phyloP scores from a whole-genome alignment of 305 asterid species.

The Solanum chacoense region DNA sequence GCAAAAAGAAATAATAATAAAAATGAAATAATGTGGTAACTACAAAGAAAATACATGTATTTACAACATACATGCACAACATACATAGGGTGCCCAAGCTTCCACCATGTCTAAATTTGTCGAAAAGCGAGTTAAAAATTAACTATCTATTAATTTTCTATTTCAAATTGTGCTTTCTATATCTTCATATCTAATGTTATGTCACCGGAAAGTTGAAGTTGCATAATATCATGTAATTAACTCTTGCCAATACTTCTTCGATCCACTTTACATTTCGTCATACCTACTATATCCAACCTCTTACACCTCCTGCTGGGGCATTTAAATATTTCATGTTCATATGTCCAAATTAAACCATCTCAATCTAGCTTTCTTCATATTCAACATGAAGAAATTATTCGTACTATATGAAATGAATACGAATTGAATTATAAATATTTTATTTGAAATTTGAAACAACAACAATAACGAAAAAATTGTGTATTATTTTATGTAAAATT shows the following conservation, averaged over 20 bases:
- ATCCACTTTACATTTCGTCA: too few relatives aligned
- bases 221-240: neutral
- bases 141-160: too few relatives aligned
- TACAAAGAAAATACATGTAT: too few relatives aligned
- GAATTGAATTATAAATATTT: neutral
- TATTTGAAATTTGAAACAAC: neutral
- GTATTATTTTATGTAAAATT: neutral
- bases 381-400: neutral
- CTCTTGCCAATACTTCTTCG: neutral
- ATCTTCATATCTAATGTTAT: too few relatives aligned
- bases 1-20: too few relatives aligned
- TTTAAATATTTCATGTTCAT: neutral
- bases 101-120: neutral
- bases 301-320: neutral
- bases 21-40: too few relatives aligned
- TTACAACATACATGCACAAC: too few relatives aligned
- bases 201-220: too few relatives aligned
- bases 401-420: neutral
- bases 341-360: too few relatives aligned
- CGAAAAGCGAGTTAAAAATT: too few relatives aligned
- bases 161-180: neutral
- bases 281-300: neutral
- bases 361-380: neutral
- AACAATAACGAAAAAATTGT: too few relatives aligned
- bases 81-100: neutral